phyloP scores from a whole-genome alignment of 306 rosid species.

The Quercus gilva region DNA sequence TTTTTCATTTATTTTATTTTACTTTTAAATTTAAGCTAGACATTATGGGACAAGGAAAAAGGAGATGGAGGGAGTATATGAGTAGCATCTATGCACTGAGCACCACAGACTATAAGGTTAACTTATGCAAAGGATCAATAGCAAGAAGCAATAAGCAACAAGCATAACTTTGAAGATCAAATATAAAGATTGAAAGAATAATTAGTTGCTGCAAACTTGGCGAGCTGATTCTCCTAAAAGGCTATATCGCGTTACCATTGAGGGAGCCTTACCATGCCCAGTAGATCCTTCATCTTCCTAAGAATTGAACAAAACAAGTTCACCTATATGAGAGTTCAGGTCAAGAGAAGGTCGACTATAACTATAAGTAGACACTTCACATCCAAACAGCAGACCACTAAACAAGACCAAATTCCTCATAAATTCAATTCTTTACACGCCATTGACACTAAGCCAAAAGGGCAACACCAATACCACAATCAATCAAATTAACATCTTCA shows the following conservation, averaged over 20 bases:
- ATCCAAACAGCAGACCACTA: background rate
- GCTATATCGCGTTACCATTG: too few species aligned
- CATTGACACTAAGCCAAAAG: background rate
- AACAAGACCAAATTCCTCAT: background rate
- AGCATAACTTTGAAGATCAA: background rate
- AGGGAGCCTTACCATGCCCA: too few species aligned
- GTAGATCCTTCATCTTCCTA: too few species aligned
- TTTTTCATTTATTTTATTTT: too few species aligned
- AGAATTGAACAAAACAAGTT: too few species aligned
- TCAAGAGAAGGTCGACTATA: too few species aligned
- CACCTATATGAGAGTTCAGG: too few species aligned
- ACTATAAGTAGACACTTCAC: too few species aligned
- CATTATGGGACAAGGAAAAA: too few species aligned
- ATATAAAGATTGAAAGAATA: background rate
- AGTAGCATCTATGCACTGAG: background rate
- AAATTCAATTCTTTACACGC: background rate
- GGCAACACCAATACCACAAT: background rate
- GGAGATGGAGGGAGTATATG: background rate
- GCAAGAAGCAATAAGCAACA: background rate
- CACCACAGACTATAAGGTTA: background rate
- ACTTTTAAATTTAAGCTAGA: too few species aligned
- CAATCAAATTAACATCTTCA: background rate
- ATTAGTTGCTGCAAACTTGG: too few species aligned
- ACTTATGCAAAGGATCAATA: background rate
- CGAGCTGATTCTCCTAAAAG: too few species aligned